These are phyloP conservation scores for Phylloporus sp. DNA, from an alignment of 768 basidiomycete species.

Conservation along the genomic window DNA sequence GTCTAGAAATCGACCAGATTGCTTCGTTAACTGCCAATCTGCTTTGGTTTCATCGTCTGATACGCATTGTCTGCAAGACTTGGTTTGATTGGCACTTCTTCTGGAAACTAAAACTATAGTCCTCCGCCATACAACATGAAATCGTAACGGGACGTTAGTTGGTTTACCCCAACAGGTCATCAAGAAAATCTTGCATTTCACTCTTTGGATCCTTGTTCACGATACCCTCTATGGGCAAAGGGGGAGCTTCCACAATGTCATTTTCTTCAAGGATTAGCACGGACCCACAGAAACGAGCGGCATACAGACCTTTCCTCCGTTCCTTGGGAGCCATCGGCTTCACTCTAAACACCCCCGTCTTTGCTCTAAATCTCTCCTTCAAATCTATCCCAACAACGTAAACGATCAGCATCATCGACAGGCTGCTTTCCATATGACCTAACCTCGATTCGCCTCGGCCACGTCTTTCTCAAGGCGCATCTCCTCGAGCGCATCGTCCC, in stretches of 20 bases:
- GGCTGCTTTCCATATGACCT: background rate
- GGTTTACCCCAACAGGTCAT: slow-evolving; percentile 52
- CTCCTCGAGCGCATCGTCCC: slow-evolving; percentile 63
- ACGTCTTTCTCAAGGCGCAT: slow-evolving; percentile 66
- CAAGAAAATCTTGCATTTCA: slow-evolving; percentile 70
- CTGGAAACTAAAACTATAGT: background rate
- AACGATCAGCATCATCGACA: background rate
- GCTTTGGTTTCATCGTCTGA: background rate
- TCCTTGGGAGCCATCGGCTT: slow-evolving; percentile 35
- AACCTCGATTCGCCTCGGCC: slow-evolving; percentile 76
- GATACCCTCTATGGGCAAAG: slow-evolving; percentile 40
- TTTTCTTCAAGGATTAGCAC: slow-evolving; percentile 26
- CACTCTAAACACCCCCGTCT: slow-evolving; percentile 43
- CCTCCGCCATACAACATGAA: background rate
- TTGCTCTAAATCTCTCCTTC: slow-evolving; percentile 55
- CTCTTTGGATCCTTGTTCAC: slow-evolving; percentile 42
- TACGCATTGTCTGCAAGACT: background rate
- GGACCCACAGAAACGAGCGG: background rate
- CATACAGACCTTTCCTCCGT: slow-evolving; percentile 36
- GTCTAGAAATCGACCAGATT: background rate
- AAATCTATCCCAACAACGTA: slow-evolving; percentile 40
- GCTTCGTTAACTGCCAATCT: background rate
- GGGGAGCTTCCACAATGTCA: slow-evolving; percentile 46
- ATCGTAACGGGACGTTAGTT: background rate
- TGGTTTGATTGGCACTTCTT: no score